Evolutionary conservation across 73 alveolate species (phyloP).

Genomic region (Blepharisma stoltei): DNA sequence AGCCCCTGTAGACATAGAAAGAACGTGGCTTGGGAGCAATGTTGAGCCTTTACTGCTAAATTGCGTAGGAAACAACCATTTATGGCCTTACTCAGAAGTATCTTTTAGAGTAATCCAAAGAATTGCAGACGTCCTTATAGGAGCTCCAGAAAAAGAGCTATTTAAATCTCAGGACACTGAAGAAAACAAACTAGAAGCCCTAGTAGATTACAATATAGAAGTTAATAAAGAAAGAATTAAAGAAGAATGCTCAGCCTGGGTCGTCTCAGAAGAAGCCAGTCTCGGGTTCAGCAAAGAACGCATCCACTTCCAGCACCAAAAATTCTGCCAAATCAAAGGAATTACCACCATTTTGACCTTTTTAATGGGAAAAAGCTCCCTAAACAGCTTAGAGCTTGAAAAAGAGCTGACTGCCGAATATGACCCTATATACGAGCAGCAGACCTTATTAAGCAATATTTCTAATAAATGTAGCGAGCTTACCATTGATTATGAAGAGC

Average conservation of each 20-base stretch:
- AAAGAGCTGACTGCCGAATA: constrained; percentile 43
- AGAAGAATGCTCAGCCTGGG: constrained; percentile 47
- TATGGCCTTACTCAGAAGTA: constrained; percentile 60
- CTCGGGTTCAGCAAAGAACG: neutral
- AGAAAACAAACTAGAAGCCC: constrained; percentile 31
- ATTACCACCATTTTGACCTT: neutral
- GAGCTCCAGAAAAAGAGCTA: constrained; percentile 36
- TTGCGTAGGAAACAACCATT: constrained; percentile 50
- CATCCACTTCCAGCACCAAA: neutral
- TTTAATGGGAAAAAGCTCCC: constrained; percentile 35
- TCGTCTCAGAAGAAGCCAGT: constrained; percentile 41
- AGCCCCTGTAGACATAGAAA: constrained; percentile 71
- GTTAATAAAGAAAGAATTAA: constrained; percentile 35
- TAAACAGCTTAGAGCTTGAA: constrained; percentile 32
- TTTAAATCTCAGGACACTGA: constrained; percentile 36
- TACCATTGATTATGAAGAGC: constrained; percentile 25
- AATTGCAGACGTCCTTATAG: constrained; percentile 71
- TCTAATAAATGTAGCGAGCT: neutral
- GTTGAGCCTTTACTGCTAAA: constrained; percentile 46
- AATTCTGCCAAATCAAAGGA: constrained; percentile 26
- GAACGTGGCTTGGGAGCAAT: constrained; percentile 62
- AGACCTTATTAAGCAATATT: neutral
- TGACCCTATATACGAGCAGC: constrained; percentile 34
- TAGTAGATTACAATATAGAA: constrained; percentile 28
- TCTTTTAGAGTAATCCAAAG: constrained; percentile 69